A percentile compares a stretch with the other conserved stretches of the same genome.
Conservation (phyloP, 495 filamentous ascomycete species). For the Melanomma pulvis-pyrius region DNA sequence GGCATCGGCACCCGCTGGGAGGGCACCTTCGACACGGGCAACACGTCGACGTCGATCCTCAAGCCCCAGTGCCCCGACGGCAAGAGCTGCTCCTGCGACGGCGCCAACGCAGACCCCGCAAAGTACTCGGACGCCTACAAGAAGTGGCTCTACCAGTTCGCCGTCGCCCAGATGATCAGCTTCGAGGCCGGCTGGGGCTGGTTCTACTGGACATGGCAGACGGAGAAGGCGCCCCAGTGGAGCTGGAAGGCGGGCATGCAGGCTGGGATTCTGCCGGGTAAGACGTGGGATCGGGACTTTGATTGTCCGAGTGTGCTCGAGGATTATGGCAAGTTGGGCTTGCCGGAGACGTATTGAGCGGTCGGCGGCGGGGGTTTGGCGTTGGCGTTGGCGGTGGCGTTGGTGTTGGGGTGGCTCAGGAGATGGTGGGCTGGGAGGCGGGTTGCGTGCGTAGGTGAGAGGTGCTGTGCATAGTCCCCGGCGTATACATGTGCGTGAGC, state of each 20-base stretch:
- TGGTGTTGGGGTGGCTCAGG: too few relatives aligned
- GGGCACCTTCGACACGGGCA: conserved; percentile 69
- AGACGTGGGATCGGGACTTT: conserved; percentile 75
- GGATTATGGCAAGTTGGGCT: conserved; percentile 62
- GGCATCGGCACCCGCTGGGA: conserved; percentile 87
- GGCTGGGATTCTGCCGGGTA: conserved; percentile 79
- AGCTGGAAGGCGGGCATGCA: conserved; percentile 85
- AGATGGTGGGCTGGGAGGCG: too few relatives aligned
- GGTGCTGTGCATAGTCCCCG: too few relatives aligned
- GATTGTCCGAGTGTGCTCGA: conserved; percentile 72
- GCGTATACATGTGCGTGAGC: too few relatives aligned
- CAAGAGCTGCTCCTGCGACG: conserved; percentile 66
- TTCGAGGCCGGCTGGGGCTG: conserved; percentile 94
- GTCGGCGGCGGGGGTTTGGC: too few relatives aligned
- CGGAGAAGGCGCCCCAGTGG: conserved; percentile 84
- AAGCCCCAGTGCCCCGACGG: conserved; percentile 69
- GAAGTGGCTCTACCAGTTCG: conserved; percentile 82
- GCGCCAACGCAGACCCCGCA: conserved; percentile 72
- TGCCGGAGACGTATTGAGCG: conserved; percentile 70
- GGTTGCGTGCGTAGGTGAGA: too few relatives aligned
- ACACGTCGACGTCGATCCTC: conserved; percentile 57
- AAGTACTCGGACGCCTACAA: conserved; percentile 77
- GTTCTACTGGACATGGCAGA: conserved; percentile 98
- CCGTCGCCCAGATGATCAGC: conserved; percentile 89
- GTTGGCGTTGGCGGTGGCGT: too few relatives aligned